Base-by-base conservation (phyloP, 1,284 basidiomycete species). In the Apiotrichum sp. region DNA sequence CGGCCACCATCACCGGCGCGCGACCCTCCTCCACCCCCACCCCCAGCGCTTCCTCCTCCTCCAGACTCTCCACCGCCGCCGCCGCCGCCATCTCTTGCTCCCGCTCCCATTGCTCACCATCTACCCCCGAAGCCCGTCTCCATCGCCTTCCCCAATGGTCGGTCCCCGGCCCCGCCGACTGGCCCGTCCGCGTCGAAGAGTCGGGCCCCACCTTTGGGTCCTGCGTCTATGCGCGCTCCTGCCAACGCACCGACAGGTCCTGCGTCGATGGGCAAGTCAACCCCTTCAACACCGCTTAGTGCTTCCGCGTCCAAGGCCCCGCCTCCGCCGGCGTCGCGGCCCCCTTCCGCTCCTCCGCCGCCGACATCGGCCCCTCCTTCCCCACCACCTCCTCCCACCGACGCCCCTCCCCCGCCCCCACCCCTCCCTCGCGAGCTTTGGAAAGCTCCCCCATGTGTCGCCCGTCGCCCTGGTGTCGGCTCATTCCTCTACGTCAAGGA, bases 381-480 rank as follows among this genome's bases (percentile, higher is more conserved):
- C 22, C 22, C 22, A 22, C 22, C 22, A 22, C 39, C 40, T 45
- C 46, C 53, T 34, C 47, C 43, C 29, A 22, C 31, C 48, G 52
- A 53, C 33, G 33, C 71, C 1, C 22, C 22, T 22, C 22, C 22
- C 22, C 22, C 22, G 22, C 70, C 76, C 42, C 63, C 61, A 22
- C 36, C 36, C 36, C 36, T 13, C 13, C 36, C 36, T 14, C 50
- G 55, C 7, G 50, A 44, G 42, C 40, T 33, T 16, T 58, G 47
- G 42, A 57, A 58, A 3, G 51, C 65, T 3, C 71, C 71, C 3
- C 39, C 66, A 6, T 63, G 66, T 40, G 59, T 62, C 1, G 45
- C 36, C 14, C 62, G 64, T 2, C 62, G 70, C 16, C 62, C 65
- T 4, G 65, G 65, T 7, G 40, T 55, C 3, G 70, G 72, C 13